Percentiles rank a stretch among this genome's conserved stretches.
These are phyloP conservation scores for Penicillium sp. DNA, from an alignment of 2,329 filamentous ascomycete genomes.

Conservation along the genomic window DNA sequence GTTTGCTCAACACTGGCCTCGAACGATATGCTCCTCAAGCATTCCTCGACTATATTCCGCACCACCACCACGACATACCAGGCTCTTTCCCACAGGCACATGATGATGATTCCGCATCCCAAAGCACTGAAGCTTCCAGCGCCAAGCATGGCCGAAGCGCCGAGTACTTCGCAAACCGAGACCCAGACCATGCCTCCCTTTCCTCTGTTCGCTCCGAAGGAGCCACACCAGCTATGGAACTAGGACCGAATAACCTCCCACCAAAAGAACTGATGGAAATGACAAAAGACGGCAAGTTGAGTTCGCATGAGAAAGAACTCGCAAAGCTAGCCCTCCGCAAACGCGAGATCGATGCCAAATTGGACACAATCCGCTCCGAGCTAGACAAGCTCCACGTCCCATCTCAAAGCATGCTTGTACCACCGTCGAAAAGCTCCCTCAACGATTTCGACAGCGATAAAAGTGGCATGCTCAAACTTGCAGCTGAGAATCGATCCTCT, in stretches of 20 bases:
- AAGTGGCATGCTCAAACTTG: slow-evolving; percentile 17
- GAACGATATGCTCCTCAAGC: slow-evolving; percentile 53
- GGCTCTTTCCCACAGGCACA: slow-evolving; percentile 6
- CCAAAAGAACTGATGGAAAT: slow-evolving; percentile 26
- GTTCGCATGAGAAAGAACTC: slow-evolving; percentile 43
- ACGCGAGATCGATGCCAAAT: slow-evolving; percentile 37
- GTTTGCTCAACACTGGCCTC: slow-evolving; percentile 42
- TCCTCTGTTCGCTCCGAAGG: slow-evolving; percentile 20
- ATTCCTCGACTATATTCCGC: slow-evolving; percentile 49
- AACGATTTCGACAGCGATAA: slow-evolving; percentile 20
- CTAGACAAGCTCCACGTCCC: slow-evolving; percentile 29
- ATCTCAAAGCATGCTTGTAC: slow-evolving; percentile 5
- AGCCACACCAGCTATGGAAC: slow-evolving; percentile 17
- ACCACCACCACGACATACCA: slow-evolving; percentile 20
- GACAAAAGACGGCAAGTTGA: slow-evolving; percentile 32
- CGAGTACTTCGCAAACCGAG: neutral
- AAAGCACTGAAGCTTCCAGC: neutral
- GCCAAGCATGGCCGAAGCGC: neutral
- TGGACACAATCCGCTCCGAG: slow-evolving; percentile 37
- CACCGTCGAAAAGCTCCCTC: slow-evolving; percentile 8
- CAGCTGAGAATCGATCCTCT: slow-evolving; percentile 19
- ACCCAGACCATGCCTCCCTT: slow-evolving; percentile 15
- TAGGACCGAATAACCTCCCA: slow-evolving; percentile 19
- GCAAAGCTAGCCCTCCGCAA: slow-evolving; percentile 43
- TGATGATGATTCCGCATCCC: neutral